Conservation (phyloP, 495 filamentous ascomycete species). For the Penicillium tannophilum region DNA sequence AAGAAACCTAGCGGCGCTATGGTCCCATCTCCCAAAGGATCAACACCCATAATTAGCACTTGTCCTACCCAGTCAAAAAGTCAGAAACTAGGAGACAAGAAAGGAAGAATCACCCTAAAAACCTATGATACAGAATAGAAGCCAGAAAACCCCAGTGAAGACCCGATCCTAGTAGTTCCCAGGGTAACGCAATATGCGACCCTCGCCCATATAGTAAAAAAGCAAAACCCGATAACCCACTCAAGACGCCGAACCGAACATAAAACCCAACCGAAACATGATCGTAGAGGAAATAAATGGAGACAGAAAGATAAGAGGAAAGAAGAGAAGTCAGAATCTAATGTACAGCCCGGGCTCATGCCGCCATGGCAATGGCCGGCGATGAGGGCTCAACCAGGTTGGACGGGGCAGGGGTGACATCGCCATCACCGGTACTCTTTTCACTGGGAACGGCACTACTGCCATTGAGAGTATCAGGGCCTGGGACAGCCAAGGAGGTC, state of each 20-base stretch:
- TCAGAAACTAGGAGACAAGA: neutral
- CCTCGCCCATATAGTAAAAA: slow-evolving; percentile 10
- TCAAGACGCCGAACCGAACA: slow-evolving; percentile 12
- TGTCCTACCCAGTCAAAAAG: neutral
- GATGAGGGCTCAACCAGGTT: slow-evolving; percentile 48
- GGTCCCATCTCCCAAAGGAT: neutral
- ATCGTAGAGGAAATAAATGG: slow-evolving; percentile 13
- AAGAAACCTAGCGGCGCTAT: slow-evolving; percentile 1
- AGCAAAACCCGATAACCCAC: neutral
- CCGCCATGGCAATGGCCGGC: slow-evolving; percentile 47
- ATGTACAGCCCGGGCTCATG: slow-evolving; percentile 28
- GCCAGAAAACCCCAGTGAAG: slow-evolving; percentile 16
- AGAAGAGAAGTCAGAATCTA: slow-evolving; percentile 19
- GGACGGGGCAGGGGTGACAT: slow-evolving; percentile 43
- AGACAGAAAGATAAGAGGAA: slow-evolving; percentile 1
- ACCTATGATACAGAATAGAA: slow-evolving; percentile 19
- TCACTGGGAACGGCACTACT: slow-evolving; percentile 60
- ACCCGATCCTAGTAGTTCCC: neutral
- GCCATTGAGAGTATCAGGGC: slow-evolving; percentile 48
- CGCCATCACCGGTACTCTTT: slow-evolving; percentile 64
- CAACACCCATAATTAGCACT: neutral
- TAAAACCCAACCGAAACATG: slow-evolving; percentile 4
- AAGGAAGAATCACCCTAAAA: slow-evolving; percentile 4
- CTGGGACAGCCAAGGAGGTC: slow-evolving; percentile 69
- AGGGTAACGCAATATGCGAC: neutral